These are phyloP conservation scores for Phytophthora foliorum DNA, from an alignment of 352 stramenopile species.

Conservation along the genomic window DNA sequence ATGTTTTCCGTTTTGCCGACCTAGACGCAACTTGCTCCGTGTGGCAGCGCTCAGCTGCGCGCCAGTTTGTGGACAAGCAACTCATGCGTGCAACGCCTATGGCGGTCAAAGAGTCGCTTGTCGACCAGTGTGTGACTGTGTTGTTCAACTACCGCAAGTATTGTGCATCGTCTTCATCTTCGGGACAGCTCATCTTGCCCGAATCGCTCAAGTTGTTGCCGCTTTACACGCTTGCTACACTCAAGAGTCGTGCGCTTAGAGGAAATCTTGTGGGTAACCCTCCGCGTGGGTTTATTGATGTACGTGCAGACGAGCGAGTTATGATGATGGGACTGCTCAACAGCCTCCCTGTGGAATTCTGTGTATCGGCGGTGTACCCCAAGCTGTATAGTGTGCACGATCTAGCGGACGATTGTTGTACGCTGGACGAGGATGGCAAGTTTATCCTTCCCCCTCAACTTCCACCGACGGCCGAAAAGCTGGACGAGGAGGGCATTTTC, in stretches of 20 bases:
- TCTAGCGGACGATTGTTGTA: slow-evolving; percentile 83
- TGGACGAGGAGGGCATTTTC: slow-evolving; percentile 89
- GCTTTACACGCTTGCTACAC: slow-evolving; percentile 87
- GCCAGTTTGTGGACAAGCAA: slow-evolving; percentile 84
- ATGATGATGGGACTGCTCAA: slow-evolving; percentile 89
- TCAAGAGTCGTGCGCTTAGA: slow-evolving; percentile 91
- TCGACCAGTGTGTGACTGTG: slow-evolving; percentile 90
- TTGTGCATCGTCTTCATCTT: slow-evolving; percentile 91
- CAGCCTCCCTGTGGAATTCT: slow-evolving; percentile 81
- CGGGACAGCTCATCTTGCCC: slow-evolving; percentile 92
- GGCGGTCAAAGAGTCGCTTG: slow-evolving; percentile 80
- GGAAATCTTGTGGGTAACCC: slow-evolving; percentile 84
- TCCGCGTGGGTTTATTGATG: slow-evolving; percentile 85
- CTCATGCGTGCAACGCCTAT: slow-evolving; percentile 83
- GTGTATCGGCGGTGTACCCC: slow-evolving; percentile 89
- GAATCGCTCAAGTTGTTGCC: slow-evolving; percentile 93
- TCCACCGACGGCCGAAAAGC: slow-evolving; percentile 86
- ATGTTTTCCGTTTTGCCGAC: slow-evolving; percentile 91
- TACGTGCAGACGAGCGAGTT: slow-evolving; percentile 88
- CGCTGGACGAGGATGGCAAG: slow-evolving; percentile 82
- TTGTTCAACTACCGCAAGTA: slow-evolving; percentile 94
- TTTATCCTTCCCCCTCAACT: slow-evolving; percentile 83
- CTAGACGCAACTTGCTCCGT: slow-evolving; percentile 89
- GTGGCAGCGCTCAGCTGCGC: slow-evolving; percentile 82
- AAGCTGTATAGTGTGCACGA: slow-evolving; percentile 91